phyloP scores from a whole-genome alignment of 352 stramenopile genomes.

The Blastocystis sp. region DNA sequence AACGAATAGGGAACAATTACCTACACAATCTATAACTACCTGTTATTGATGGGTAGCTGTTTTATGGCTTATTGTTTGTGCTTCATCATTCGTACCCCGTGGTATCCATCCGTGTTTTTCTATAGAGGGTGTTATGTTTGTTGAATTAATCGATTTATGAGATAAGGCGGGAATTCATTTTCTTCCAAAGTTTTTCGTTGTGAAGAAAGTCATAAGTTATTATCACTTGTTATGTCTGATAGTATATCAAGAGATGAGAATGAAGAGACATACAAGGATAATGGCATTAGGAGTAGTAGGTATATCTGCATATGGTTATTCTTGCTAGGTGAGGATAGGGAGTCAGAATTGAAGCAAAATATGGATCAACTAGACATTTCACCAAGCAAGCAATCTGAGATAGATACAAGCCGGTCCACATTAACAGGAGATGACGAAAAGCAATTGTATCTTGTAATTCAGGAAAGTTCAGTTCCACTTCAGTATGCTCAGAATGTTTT shows the following conservation, averaged over 20 bases:
- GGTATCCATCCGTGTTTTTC: conserved; percentile 47
- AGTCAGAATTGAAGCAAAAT: neutral
- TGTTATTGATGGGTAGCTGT: neutral
- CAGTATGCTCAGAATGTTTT: neutral
- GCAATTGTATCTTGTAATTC: neutral
- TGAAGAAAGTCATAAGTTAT: neutral
- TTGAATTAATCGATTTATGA: neutral
- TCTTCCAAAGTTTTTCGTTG: neutral
- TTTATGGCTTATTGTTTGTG: conserved; percentile 15
- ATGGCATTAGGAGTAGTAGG: neutral
- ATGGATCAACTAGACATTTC: neutral
- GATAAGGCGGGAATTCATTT: neutral
- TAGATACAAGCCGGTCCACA: neutral
- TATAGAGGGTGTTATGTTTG: conserved; percentile 36
- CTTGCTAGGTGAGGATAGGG: neutral
- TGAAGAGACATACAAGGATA: neutral
- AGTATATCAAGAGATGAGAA: neutral
- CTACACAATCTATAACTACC: neutral
- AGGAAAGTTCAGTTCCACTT: neutral
- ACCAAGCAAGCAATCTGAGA: neutral
- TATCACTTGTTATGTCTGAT: neutral
- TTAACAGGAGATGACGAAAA: neutral
- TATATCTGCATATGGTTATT: neutral
- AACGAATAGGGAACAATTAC: neutral
- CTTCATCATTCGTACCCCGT: conserved; percentile 44